Evolutionary conservation across 2,329 filamentous ascomycete genomes (phyloP).

Genomic region (Penicillium decumbens): DNA sequence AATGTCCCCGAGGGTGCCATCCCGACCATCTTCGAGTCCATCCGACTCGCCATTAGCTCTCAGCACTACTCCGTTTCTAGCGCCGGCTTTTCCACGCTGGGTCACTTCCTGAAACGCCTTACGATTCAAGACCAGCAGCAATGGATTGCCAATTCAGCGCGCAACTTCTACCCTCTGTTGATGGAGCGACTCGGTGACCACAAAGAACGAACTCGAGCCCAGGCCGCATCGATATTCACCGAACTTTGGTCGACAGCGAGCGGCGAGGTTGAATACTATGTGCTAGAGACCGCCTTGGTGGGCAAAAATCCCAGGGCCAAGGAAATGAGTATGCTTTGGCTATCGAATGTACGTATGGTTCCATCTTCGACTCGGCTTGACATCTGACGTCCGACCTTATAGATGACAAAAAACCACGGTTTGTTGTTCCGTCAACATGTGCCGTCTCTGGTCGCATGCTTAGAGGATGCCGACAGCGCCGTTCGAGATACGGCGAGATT

Average conservation of each 20-base stretch:
- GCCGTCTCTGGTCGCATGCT: conserved; percentile 72
- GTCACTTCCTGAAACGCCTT: conserved; percentile 80
- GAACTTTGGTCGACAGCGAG: conserved; percentile 70
- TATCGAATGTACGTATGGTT: conserved; percentile 59
- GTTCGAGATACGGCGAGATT: conserved; percentile 80
- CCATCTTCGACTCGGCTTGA: background rate
- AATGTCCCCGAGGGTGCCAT: conserved; percentile 74
- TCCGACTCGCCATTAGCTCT: conserved; percentile 69
- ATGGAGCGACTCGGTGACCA: conserved; percentile 82
- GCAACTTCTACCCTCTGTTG: conserved; percentile 67
- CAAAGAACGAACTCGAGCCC: conserved; percentile 74
- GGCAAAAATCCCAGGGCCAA: conserved; percentile 81
- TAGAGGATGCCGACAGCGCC: conserved; percentile 84
- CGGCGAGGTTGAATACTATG: conserved; percentile 70
- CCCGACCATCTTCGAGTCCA: conserved; percentile 71
- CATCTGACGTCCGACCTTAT: conserved; percentile 13
- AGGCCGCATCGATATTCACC: conserved; percentile 69
- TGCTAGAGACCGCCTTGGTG: conserved; percentile 71
- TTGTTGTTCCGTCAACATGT: conserved; percentile 81
- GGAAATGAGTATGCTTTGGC: conserved; percentile 78
- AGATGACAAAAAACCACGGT: conserved; percentile 77
- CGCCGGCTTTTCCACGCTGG: conserved; percentile 80
- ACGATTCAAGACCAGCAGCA: conserved; percentile 76
- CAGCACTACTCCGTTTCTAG: conserved; percentile 73
- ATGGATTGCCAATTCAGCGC: conserved; percentile 63